Base-by-base conservation (phyloP, 2,329 filamentous ascomycete species). In the Apiospora aurea region DNA sequence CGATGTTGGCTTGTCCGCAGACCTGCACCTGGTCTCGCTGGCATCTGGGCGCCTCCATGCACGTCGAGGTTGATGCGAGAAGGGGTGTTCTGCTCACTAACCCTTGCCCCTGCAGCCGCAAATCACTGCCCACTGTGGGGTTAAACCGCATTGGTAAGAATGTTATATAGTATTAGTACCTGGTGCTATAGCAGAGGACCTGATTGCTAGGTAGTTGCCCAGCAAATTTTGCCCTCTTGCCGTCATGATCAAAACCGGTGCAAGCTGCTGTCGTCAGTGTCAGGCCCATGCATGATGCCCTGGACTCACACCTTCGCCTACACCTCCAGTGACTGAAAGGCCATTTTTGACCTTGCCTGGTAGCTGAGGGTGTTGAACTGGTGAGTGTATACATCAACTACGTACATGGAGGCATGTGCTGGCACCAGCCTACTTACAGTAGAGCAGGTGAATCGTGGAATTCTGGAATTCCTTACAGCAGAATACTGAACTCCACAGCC, bases 81-180 rank as follows among this genome's bases (percentile, higher is more conserved):
- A 61, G 29, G 53, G 16, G 34, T 5, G 5, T 5, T 38, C 34
- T 49, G 53, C 18, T 18, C 53, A 18, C 53, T 16, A 61, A 61
- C 29, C 53, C 29, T 61, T 61, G 18, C 53, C 53, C 53, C 29
- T 61, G 53, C 53, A 64, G 57, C 18, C 57, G 57, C 18, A 64
- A 64, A 64, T 64, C 57, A 64, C 34, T 64, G 57, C 57, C 57
- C 34, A 64, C 57, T 64, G 57, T 64, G 57, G 57, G 57, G 34
- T 64, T 64, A 13, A 64, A 64, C 57, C 57, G 24, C 57, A 64
- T 34, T 64, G 41, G 57, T n/a, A n/a, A 64, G 57, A 21, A 21
- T 64, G 34, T 34, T 64, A 64, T 64, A 64, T 64, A 64, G 57
- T 64, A 64, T 64, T 34, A 14, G 3, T 2, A 64, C 57, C 57